phyloP scores from a whole-genome alignment of 2,329 filamentous ascomycete species.

The Curvularia sp. region DNA sequence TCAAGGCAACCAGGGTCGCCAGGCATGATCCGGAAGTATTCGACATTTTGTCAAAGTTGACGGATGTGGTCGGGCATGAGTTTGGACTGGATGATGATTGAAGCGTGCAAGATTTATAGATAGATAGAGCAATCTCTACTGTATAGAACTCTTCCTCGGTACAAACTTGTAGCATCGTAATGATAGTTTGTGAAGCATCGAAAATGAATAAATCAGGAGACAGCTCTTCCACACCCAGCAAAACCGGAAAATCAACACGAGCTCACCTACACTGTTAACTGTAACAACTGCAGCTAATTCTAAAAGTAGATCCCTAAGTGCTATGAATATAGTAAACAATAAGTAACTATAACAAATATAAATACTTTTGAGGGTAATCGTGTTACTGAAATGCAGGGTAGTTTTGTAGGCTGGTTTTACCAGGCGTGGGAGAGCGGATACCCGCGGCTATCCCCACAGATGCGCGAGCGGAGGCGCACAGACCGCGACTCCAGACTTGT shows the following conservation, averaged over 20 bases:
- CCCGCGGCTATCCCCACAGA: constrained; percentile 13
- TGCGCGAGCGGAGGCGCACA: constrained; percentile 14
- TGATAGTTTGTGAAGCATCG: not conserved
- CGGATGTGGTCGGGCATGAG: constrained; percentile 51
- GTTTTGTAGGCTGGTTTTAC: too few species aligned
- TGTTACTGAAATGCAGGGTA: too few species aligned
- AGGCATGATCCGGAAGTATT: constrained; percentile 68
- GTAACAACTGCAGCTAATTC: too few species aligned
- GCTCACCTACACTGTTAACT: too few species aligned
- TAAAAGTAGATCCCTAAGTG: too few species aligned
- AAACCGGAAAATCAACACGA: too few species aligned
- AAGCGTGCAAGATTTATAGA: not conserved
- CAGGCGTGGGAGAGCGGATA: not conserved
- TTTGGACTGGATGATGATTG: constrained; percentile 43
- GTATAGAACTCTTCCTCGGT: not conserved
- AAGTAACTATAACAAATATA: too few species aligned
- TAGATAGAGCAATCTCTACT: not conserved
- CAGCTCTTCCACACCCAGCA: too few species aligned
- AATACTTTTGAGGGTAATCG: too few species aligned
- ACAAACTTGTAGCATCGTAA: not conserved
- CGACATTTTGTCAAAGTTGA: constrained; percentile 49
- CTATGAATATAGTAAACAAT: too few species aligned
- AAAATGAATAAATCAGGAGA: not conserved
- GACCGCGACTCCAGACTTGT: constrained; percentile 16
- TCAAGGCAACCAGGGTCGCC: constrained; percentile 67